phyloP scores from a whole-genome alignment of 108 stramenopile species.

The Cyclotella kingstonii region DNA sequence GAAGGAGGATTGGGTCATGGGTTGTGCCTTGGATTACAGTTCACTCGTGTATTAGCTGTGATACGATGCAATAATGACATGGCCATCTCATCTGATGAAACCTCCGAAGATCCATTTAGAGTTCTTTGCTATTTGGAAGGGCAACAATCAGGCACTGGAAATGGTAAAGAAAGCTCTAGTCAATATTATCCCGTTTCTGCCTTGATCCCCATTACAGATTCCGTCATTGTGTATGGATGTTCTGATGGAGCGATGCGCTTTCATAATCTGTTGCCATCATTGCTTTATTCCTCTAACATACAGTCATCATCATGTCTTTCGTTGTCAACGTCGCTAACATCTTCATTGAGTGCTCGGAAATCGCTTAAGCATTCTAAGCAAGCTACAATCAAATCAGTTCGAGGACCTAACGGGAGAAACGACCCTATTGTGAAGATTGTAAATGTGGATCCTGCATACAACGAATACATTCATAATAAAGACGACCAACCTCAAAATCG shows the following conservation, averaged over 20 bases:
- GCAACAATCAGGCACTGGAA: slow-evolving; percentile 5
- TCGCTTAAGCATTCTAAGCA: slow-evolving; percentile 9
- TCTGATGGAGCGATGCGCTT: slow-evolving; percentile 61
- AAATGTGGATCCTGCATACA: slow-evolving; percentile 46
- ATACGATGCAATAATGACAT: not conserved
- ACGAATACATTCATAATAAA: no score
- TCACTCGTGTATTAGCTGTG: slow-evolving; percentile 6
- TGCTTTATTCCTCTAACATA: slow-evolving; percentile 8
- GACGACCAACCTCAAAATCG: no score
- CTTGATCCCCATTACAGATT: slow-evolving; percentile 9
- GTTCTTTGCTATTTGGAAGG: slow-evolving; percentile 37
- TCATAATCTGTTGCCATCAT: slow-evolving; percentile 45
- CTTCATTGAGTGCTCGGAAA: not conserved
- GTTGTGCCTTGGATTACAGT: slow-evolving; percentile 23
- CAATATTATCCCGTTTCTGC: slow-evolving; percentile 20
- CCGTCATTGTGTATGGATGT: slow-evolving; percentile 51
- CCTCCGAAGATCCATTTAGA: not conserved
- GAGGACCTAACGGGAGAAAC: slow-evolving; percentile 42
- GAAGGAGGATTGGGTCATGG: slow-evolving; percentile 12
- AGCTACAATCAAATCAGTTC: slow-evolving; percentile 50
- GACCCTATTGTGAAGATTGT: slow-evolving; percentile 57
- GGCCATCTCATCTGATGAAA: not conserved
- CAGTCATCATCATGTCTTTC: not conserved
- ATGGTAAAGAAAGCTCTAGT: slow-evolving; percentile 3
- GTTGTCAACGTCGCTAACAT: not conserved